phyloP scores from a whole-genome alignment of 164 flowering plant species.

The Chimonanthus salicifolius region DNA sequence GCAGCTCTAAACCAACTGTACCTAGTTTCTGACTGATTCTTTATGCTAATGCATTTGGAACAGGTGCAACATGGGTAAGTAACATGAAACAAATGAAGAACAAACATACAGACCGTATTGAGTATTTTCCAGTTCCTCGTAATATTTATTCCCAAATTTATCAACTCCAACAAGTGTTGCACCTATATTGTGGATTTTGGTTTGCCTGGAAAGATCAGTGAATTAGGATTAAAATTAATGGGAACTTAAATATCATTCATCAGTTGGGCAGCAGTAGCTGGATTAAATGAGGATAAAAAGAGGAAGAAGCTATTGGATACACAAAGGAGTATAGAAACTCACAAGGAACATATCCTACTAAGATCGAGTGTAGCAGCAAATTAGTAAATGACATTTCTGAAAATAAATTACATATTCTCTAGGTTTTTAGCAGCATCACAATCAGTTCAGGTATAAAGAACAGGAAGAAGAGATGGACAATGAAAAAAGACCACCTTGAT shows the following conservation, averaged over 20 bases:
- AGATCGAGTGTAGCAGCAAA: no score
- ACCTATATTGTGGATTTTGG: conserved; percentile 91
- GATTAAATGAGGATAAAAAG: background rate
- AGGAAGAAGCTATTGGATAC: background rate
- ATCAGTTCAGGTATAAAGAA: no score
- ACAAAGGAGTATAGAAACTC: background rate
- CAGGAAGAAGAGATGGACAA: no score
- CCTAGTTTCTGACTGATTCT: background rate
- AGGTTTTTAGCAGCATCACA: no score
- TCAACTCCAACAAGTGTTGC: conserved; percentile 89
- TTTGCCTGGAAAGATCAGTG: conserved; percentile 58
- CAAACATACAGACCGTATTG: conserved; percentile 50
- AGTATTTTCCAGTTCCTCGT: conserved; percentile 49
- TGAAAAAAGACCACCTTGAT: no score
- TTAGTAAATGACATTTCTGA: no score
- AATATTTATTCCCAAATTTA: conserved; percentile 88
- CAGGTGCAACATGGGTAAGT: background rate
- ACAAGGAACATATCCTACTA: background rate
- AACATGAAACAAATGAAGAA: background rate
- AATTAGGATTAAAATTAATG: background rate
- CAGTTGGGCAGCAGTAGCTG: background rate
- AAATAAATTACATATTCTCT: no score
- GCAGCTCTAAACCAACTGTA: background rate
- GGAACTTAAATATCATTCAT: background rate
- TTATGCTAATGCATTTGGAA: background rate